Base-by-base conservation (phyloP, 345 rosid genomes). In the Euphorbia lathyris region DNA sequence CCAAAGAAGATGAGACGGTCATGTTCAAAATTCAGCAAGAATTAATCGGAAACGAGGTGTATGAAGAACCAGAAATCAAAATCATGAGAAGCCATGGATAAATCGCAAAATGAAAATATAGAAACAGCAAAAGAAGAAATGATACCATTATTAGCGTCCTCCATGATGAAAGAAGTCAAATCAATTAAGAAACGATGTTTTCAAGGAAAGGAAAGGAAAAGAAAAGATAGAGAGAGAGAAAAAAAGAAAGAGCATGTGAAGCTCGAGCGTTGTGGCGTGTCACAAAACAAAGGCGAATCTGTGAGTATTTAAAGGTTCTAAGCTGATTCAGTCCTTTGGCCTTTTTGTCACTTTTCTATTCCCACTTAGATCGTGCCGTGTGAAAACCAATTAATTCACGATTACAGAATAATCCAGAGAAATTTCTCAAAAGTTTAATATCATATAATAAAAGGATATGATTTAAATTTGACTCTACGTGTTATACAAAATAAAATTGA, bases 141-240 rank as follows among this genome's bases (percentile, higher is more conserved):
- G 56, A 51, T 12, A 26, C 17, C 52, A 67, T 72, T 67, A 26
- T 20, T 67, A 50, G 42, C 72, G 7, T 59, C 72, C 67, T 60
- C 72, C 77, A 73, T 73, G 63, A 36, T 60, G 30, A 23, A 65
- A 58, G 45, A 34, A 27, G 42, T 16, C 45, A 45, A n/a, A n/a
- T n/a, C n/a, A 56, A n/a, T 5, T 13, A 38, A 9, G 48, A 56
- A 26, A 57, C 26, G 29, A 22, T 50, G 2, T 42, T 20, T 19
- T 12, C 10, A 38, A 27, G 19, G 25, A 53, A 72, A 43, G 32
- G 70, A 13, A 22, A 29, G 30, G 12, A 58, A 45, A 45, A 55
- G 9, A 8, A 23, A 58, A n/a, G 25, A 19, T 47, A 25, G 29
- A 5, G 3, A 27, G 23, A 5, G 19, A 8, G 47, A 16, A n/a